Evolutionary conservation across 257 asterid species (phyloP).

Genomic region (Solanum stenotomum): DNA sequence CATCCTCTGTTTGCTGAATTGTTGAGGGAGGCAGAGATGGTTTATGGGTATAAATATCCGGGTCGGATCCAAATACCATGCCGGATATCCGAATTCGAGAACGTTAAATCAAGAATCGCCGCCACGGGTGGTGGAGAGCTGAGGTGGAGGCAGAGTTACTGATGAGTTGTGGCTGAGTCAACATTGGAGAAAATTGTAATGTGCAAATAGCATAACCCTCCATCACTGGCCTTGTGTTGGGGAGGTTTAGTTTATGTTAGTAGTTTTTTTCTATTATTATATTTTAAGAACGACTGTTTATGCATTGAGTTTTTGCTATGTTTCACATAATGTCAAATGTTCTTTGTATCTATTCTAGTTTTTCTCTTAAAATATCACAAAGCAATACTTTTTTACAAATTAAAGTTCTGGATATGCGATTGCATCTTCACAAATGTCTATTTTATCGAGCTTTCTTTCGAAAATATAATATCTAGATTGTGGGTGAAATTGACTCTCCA

Average conservation of each 20-base stretch:
- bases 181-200: neutral
- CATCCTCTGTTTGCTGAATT: constrained; percentile 57
- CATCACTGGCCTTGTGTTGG: neutral
- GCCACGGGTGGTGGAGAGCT: constrained; percentile 28
- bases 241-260: neutral
- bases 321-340: neutral
- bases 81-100: constrained; percentile 41
- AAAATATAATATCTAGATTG: neutral
- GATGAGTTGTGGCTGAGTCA: neutral
- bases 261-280: too few relatives aligned
- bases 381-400: too few relatives aligned
- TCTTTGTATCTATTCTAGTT: neutral
- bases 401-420: too few relatives aligned
- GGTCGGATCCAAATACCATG: constrained; percentile 79
- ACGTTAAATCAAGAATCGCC: constrained; percentile 45
- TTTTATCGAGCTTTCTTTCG: too few relatives aligned
- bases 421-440: neutral
- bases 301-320: neutral
- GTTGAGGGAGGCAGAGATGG: constrained; percentile 45
- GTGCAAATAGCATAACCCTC: neutral
- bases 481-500: too few relatives aligned
- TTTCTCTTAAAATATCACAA: too few relatives aligned
- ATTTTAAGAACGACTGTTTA: neutral
- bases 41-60: constrained; percentile 42
- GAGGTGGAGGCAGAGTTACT: constrained; percentile 3